Percentiles rank a stretch among this genome's conserved stretches.
These are phyloP conservation scores for Phytophthora cryptogea DNA, from an alignment of 352 stramenopile genomes.

Conservation along the genomic window DNA sequence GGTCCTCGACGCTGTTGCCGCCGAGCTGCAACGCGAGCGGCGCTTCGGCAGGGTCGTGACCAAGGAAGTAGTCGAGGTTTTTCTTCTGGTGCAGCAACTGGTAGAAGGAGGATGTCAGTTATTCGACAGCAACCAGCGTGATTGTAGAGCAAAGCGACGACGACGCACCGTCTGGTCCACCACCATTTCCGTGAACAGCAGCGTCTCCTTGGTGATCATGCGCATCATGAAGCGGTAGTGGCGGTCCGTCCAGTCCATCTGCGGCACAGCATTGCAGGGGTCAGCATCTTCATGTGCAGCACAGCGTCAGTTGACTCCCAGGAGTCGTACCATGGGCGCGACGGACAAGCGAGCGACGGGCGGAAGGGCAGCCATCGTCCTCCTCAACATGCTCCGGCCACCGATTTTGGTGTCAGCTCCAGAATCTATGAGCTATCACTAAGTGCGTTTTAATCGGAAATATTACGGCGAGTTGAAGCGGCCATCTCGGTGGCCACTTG, in stretches of 20 bases:
- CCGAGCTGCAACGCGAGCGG: slow-evolving; percentile 95
- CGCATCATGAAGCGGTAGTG: slow-evolving; percentile 95
- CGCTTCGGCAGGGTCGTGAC: slow-evolving; percentile 80
- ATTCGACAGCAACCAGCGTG: not conserved
- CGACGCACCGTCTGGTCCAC: slow-evolving; percentile 93
- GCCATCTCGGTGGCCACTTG: not conserved
- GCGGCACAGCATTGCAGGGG: slow-evolving; percentile 1
- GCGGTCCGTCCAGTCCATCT: slow-evolving; percentile 98
- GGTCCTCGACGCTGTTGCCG: slow-evolving; percentile 86
- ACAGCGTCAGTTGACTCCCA: not conserved
- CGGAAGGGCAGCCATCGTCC: slow-evolving; percentile 38
- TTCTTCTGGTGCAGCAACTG: slow-evolving; percentile 84
- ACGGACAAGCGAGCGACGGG: slow-evolving; percentile 65
- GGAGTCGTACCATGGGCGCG: slow-evolving; percentile 59
- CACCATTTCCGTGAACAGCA: slow-evolving; percentile 99
- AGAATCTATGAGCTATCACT: too few species aligned
- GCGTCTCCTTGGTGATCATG: slow-evolving; percentile 91
- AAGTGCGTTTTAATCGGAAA: not conserved
- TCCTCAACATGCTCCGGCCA: slow-evolving; percentile 34
- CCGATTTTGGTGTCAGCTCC: slow-evolving; percentile 1
- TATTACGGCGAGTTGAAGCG: not conserved
- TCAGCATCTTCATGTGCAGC: not conserved
- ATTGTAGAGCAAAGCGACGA: not conserved
- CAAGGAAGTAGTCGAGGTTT: slow-evolving; percentile 91
- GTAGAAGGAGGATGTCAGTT: not conserved